Base-by-base conservation (phyloP, 148 eudicot genomes). In the Mesembryanthemum crystallinum region DNA sequence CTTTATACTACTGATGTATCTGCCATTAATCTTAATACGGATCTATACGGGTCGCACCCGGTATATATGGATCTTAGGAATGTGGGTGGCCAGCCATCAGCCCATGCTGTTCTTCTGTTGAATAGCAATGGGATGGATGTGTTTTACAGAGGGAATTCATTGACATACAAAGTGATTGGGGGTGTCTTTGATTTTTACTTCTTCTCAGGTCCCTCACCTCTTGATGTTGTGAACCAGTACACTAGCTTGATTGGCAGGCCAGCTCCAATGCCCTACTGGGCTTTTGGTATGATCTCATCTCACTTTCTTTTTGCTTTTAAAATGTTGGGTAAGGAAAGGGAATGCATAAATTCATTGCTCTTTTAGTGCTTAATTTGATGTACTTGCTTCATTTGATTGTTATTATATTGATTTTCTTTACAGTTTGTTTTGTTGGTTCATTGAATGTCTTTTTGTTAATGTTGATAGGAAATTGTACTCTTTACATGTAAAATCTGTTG, bases 211-310 rank as follows among this genome's bases (percentile, higher is more conserved):
- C 89, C 93, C 14, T 78, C 90, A 0, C 98, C 98, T 13, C 84
- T 94, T 42, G 89, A 79, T 79, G 92, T 92, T 64, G 92, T 94
- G 13, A 91, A 90, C 84, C 98, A 94, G 88, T 94, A 94, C 37
- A 92, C 98, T 11, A 79, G 78, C 76, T 85, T 94, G 79, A 86
- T 94, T 69, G 98, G 98, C 28, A 80, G 98, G 67, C 98, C 98
- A 17, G 98, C 98, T 77, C 90, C 98, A 1, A 94, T 94, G 98
- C 98, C 98, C 58, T 94, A 94, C 73, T 94, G 98, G 98, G 84
- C 98, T 79, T 81, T 94, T 25, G 98, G 98, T 94, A 76, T 47
- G 63, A 67, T 54, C 25, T 76, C 73, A 63, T 58, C 10, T 73
- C 68, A 69, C 65, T 23, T 35, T 35, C 39, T 6, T 35, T 35